phyloP scores from a whole-genome alignment of 208 protist species.

The Endotrypanum monterogeii region DNA sequence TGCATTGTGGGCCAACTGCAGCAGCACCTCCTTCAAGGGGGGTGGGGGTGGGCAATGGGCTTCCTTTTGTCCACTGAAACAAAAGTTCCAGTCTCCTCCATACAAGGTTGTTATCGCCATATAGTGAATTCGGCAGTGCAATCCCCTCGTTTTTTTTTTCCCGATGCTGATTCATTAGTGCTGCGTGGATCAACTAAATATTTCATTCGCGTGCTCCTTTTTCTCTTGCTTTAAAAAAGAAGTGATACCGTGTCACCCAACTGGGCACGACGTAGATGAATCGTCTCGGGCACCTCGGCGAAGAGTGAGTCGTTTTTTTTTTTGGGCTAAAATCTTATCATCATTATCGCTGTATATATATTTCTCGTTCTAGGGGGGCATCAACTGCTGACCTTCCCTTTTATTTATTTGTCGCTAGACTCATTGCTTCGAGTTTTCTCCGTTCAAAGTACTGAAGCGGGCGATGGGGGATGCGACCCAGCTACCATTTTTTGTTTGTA shows the following conservation, averaged over 20 bases:
- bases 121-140: not conserved
- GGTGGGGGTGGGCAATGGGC: too few species aligned
- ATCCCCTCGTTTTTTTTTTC: constrained; percentile 8
- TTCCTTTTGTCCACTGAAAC: too few species aligned
- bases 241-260: not conserved
- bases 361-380: not conserved
- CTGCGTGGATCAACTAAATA: not conserved
- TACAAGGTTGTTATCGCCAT: not conserved
- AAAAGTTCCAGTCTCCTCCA: constrained; percentile 5
- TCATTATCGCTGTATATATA: too few species aligned
- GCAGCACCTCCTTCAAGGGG: not conserved
- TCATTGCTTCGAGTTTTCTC: not conserved
- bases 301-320: not conserved
- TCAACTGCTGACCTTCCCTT: not conserved
- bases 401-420: not conserved
- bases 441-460: not conserved
- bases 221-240: too few species aligned
- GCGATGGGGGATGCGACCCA: not conserved
- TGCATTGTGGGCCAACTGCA: not conserved
- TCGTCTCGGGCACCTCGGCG: not conserved
- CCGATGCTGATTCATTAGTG: not conserved
- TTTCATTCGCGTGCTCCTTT: not conserved
- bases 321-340: not conserved
- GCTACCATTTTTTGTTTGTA: not conserved
- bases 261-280: not conserved